A percentile compares a stretch with the other conserved stretches of the same genome.
phyloP scores from a whole-genome alignment of 176 grass and related monocot species.

The Phragmites australis region DNA sequence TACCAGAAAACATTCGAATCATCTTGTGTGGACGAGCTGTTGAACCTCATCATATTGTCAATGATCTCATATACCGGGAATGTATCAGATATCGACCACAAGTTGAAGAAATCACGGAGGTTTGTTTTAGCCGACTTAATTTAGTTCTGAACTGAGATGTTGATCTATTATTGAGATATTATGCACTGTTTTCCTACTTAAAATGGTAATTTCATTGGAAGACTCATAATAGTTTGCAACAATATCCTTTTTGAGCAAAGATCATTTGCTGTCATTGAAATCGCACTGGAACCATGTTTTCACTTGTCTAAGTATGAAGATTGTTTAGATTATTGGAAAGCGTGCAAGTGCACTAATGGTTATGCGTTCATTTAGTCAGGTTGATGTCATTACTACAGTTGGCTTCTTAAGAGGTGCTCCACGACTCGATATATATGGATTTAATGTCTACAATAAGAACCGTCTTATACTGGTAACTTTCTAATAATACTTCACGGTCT shows the following conservation, averaged over 20 bases:
- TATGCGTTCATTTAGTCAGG: constrained; percentile 39
- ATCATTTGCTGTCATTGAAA: background rate
- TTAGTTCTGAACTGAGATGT: constrained; percentile 4
- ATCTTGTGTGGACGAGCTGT: constrained; percentile 63
- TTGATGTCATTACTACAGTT: constrained; percentile 59
- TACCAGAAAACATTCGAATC: constrained; percentile 56
- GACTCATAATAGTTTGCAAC: background rate
- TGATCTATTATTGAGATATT: background rate
- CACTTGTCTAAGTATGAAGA: constrained; percentile 11
- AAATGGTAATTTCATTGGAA: constrained; percentile 10
- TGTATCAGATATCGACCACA: constrained; percentile 75
- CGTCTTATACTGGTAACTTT: constrained; percentile 69
- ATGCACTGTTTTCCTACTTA: background rate
- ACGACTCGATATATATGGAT: constrained; percentile 60
- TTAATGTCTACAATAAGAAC: constrained; percentile 74
- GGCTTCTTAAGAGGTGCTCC: constrained; percentile 76
- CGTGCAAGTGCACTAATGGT: constrained; percentile 18
- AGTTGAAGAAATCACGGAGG: constrained; percentile 51
- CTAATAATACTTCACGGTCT: background rate
- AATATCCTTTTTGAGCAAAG: background rate
- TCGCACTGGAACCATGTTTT: background rate
- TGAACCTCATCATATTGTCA: constrained; percentile 47
- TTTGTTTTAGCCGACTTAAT: constrained; percentile 36
- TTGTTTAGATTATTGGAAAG: background rate
- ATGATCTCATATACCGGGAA: constrained; percentile 59